phyloP scores from a whole-genome alignment of 169 alveolate genomes.

The Cryptosporidium tyzzeri region DNA sequence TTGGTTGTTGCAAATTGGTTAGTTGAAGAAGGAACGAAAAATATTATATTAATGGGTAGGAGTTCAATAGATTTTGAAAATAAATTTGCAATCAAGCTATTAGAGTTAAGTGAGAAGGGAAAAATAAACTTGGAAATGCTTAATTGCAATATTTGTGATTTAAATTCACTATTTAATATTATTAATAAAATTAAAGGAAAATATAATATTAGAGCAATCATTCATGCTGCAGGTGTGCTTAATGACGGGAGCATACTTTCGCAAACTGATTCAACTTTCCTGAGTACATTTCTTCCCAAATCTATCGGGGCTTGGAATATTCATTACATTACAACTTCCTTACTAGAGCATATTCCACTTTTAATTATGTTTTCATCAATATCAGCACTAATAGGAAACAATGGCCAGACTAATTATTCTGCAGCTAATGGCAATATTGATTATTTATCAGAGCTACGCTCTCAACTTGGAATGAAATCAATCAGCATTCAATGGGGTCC shows the following conservation, averaged over 20 bases:
- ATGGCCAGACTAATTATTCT: constrained; percentile 83
- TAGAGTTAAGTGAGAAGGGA: not conserved
- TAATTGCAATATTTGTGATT: constrained; percentile 21
- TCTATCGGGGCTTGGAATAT: constrained; percentile 84
- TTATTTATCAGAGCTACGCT: constrained; percentile 79
- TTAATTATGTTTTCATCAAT: constrained; percentile 81
- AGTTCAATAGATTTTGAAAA: not conserved
- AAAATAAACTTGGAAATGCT: constrained; percentile 43
- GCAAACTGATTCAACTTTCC: constrained; percentile 75
- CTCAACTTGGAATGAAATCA: constrained; percentile 77
- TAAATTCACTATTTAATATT: not conserved
- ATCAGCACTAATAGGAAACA: constrained; percentile 82
- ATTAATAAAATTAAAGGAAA: constrained; percentile 1
- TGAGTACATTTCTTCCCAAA: constrained; percentile 81
- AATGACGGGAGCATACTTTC: constrained; percentile 77
- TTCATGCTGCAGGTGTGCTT: constrained; percentile 84
- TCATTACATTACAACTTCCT: constrained; percentile 77
- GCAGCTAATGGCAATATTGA: constrained; percentile 84
- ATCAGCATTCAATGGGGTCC: constrained; percentile 86
- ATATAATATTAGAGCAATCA: constrained; percentile 73
- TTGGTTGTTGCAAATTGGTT: constrained; percentile 80
- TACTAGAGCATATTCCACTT: constrained; percentile 48
- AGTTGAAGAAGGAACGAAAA: constrained; percentile 81
- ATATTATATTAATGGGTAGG: constrained; percentile 72
- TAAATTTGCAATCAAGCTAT: not conserved